A percentile compares a stretch with the other conserved stretches of the same genome.
Evolutionary conservation across 345 rosid species (phyloP).

Genomic region (Eucalyptus sideroxylon): DNA sequence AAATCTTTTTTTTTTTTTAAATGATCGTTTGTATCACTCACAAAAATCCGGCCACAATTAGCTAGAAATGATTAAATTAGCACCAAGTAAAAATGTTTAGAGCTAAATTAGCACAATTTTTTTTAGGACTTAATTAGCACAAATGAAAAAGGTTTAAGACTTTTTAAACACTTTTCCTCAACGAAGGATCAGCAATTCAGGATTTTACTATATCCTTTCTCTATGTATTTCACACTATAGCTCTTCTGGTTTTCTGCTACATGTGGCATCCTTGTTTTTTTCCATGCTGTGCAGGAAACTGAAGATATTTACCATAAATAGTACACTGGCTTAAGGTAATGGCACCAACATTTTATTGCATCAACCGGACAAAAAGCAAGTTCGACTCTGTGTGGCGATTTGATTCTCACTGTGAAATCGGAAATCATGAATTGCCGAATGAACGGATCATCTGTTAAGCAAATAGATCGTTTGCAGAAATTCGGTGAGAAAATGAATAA

Average conservation of each 20-base stretch:
- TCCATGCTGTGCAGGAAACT: background rate
- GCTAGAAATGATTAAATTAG: fast-evolving
- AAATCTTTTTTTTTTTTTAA: fast-evolving
- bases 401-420: background rate
- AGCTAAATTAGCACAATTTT: too few species aligned
- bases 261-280: background rate
- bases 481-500: background rate
- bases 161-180: too few species aligned
- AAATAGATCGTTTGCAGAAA: fast-evolving
- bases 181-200: background rate
- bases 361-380: background rate
- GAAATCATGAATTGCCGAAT: background rate
- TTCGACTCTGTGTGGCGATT: background rate
- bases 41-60: too few species aligned
- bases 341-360: background rate
- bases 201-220: background rate
- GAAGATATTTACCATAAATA: background rate
- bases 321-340: background rate
- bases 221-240: background rate
- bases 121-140: too few species aligned
- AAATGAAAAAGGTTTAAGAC: too few species aligned
- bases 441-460: background rate
- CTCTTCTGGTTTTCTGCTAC: background rate
- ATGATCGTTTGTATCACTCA: too few species aligned
- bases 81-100: too few species aligned